phyloP scores from a whole-genome alignment of 345 rosid genomes.

The Citrus australasica region DNA sequence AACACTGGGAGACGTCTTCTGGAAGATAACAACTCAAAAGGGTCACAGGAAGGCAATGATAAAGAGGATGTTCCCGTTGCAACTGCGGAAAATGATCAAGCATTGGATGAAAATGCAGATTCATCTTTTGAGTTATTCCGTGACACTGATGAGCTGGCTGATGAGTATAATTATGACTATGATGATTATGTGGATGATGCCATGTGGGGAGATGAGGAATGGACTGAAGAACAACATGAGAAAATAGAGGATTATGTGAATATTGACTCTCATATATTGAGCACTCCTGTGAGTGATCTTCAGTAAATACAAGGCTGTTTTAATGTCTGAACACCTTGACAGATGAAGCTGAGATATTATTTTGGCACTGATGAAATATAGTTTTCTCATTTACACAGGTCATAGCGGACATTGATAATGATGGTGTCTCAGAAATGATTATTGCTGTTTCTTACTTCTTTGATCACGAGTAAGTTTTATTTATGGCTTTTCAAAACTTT shows the following conservation, averaged over 20 bases:
- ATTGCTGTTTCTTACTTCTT: constrained; percentile 95
- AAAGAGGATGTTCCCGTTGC: constrained; percentile 46
- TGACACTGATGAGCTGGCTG: constrained; percentile 83
- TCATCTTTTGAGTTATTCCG: constrained; percentile 87
- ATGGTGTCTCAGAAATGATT: constrained; percentile 93
- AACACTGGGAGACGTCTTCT: constrained; percentile 73
- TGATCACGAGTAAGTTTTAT: constrained; percentile 83
- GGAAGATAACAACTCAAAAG: constrained; percentile 53
- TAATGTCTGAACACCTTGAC: constrained; percentile 1
- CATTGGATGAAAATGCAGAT: constrained; percentile 88
- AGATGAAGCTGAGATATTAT: constrained; percentile 10
- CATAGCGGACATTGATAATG: constrained; percentile 96
- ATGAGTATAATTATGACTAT: constrained; percentile 87
- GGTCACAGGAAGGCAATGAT: constrained; percentile 35
- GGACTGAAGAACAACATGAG: constrained; percentile 83
- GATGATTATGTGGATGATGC: constrained; percentile 86
- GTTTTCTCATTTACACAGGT: constrained; percentile 49
- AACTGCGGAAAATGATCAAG: constrained; percentile 81
- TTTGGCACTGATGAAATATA: constrained; percentile 7
- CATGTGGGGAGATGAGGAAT: constrained; percentile 98
- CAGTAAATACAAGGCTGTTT: constrained; percentile 9
- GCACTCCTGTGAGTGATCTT: constrained; percentile 83
- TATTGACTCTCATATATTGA: constrained; percentile 83
- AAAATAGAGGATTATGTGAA: constrained; percentile 87
- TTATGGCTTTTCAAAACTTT: background rate